A percentile compares a stretch with the other conserved stretches of the same genome.
Conservation (phyloP, 108 stramenopile species). For the Fragilaria radians region DNA sequence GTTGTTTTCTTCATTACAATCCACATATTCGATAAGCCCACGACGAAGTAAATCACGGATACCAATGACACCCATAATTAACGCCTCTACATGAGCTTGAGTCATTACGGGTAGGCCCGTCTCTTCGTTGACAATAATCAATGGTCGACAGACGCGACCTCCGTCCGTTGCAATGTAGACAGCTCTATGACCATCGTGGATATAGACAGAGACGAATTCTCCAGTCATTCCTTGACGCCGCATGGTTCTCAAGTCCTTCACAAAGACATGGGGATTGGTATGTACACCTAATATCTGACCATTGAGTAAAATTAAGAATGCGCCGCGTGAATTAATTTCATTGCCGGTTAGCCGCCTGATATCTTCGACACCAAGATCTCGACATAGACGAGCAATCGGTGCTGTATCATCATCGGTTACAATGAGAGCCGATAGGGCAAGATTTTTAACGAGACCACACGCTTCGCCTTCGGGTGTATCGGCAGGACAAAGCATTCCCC, state of each 20-base stretch:
- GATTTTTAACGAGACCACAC: slow-evolving; percentile 95
- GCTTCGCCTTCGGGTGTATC: slow-evolving; percentile 97
- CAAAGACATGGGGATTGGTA: slow-evolving; percentile 62
- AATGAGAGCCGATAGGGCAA: slow-evolving; percentile 94
- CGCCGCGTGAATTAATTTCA: slow-evolving; percentile 74
- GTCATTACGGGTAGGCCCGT: slow-evolving; percentile 66
- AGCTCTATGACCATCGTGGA: slow-evolving; percentile 89
- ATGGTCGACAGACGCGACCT: slow-evolving; percentile 95
- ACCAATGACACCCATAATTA: slow-evolving; percentile 64
- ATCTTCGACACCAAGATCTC: slow-evolving; percentile 96
- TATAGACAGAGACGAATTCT: slow-evolving; percentile 96
- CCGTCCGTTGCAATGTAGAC: slow-evolving; percentile 98
- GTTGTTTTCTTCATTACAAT: slow-evolving; percentile 99
- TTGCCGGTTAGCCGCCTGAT: slow-evolving; percentile 82
- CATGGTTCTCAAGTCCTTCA: slow-evolving; percentile 69
- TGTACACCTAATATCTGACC: slow-evolving; percentile 91
- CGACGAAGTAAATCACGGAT: slow-evolving; percentile 79
- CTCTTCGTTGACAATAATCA: slow-evolving; percentile 88
- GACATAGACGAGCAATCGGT: slow-evolving; percentile 85
- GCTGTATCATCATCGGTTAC: slow-evolving; percentile 91
- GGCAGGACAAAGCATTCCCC: slow-evolving; percentile 98
- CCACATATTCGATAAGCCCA: slow-evolving; percentile 97
- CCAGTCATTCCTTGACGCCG: slow-evolving; percentile 87
- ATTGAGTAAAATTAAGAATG: slow-evolving; percentile 94
- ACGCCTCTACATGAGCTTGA: slow-evolving; percentile 78